These are phyloP conservation scores for Yamadazyma buinensis DNA, from an alignment of 1,139 yeast genomes.

Conservation along the genomic window DNA sequence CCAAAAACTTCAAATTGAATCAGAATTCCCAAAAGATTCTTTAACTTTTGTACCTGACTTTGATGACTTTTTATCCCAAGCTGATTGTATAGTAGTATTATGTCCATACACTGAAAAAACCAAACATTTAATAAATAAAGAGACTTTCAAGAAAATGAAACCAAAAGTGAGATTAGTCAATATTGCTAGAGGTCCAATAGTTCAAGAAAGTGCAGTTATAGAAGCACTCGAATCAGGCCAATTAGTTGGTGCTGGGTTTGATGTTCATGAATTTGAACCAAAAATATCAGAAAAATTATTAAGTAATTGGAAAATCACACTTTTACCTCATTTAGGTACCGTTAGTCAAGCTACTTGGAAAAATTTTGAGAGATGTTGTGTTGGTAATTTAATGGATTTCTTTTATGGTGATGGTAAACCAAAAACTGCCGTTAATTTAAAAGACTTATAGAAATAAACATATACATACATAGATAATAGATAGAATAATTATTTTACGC, in stretches of 20 bases:
- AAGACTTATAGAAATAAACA: no score
- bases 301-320: constrained; percentile 26
- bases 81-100: constrained; percentile 30
- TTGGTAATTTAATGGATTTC: constrained; percentile 25
- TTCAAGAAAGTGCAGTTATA: constrained; percentile 31
- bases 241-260: constrained; percentile 36
- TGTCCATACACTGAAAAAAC: constrained; percentile 32
- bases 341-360: constrained; percentile 27
- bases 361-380: constrained; percentile 30
- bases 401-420: constrained; percentile 25
- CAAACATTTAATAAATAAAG: constrained; percentile 23
- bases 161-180: constrained; percentile 29
- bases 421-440: constrained; percentile 17
- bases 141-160: constrained; percentile 29
- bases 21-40: constrained; percentile 15
- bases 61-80: constrained; percentile 22
- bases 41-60: constrained; percentile 20
- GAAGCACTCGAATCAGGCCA: constrained; percentile 35
- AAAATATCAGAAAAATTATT: constrained; percentile 23
- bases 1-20: constrained; percentile 19
- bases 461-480: no score
- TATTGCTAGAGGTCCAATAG: constrained; percentile 37
- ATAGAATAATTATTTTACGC: no score
- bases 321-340: constrained; percentile 34
- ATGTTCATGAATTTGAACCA: constrained; percentile 40